Base-by-base conservation (phyloP, 2,329 filamentous ascomycete genomes). In the Tolypocladium inflatum region DNA sequence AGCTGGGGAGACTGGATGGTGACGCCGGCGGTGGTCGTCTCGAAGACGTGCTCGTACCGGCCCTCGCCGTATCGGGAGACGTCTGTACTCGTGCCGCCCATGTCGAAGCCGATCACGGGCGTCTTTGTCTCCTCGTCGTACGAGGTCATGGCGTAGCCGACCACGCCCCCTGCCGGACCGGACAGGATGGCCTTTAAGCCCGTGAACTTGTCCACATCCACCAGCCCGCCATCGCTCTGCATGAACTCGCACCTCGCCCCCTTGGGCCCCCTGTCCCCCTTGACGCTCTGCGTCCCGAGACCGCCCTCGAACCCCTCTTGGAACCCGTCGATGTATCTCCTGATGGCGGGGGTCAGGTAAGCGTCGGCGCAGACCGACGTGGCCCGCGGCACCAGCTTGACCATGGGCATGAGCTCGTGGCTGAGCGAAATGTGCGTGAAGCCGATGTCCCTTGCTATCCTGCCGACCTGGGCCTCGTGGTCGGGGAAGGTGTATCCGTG, bases 1-100 rank as follows among this genome's bases (percentile, higher is more conserved):
- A 92, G 79, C 67, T 92, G 89, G 0, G 89, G 89, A 0, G 85
- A 87, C 61, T 91, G 88, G 13, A 92, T 90, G 1, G 87, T 87
- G 1, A 92, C 85, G 13, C 89, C 89, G 0, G 89, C 89, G 0
- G 87, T 91, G 0, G 87, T 90, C 0, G 87, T 90, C 65, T 91
- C 88, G 60, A 91, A 90, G 0, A 75, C 68, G 53, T 77, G 73
- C 39, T 75, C 74, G 38, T 73, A 73, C 1, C 68, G 67, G 1
- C 75, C 74, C 4, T 68, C 48, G 13, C 48, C 85, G 63, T 88
- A 91, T 41, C 88, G 77, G 33, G 84, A 88, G 10, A 90, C 86
- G 66, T 91, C 88, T 1, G 88, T 91, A 30, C 82, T 86, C 0
- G 88, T 91, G n/a, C 88, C 88, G 10, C 74, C 74, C 71, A 74